Base-by-base conservation (phyloP, 2,329 filamentous ascomycete species). In the Aspergillus ustus region DNA sequence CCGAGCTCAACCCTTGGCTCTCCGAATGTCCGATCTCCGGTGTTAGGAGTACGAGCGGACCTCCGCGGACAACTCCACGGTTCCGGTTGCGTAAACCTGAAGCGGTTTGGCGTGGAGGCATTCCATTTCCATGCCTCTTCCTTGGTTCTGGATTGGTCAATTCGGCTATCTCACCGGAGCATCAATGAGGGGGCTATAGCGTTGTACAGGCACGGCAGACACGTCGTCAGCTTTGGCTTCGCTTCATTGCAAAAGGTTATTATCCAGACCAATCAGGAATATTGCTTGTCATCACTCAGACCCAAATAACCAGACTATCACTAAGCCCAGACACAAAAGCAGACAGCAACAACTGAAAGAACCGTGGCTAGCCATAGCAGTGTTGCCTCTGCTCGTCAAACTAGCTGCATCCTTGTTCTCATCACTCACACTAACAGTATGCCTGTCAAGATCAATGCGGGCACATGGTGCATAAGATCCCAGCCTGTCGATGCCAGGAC, bases 391-490 rank as follows among this genome's bases (percentile, higher is more conserved):
- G 37, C 34, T 46, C 8, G 7, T 17, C 13, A 43, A 11, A 13
- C 11, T 29, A 22, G 25, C 20, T 22, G 31, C 55, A 50, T 25
- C 17, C 17, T 43, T 51, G 9, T 34, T 31, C 13, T 37, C 55
- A 45, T 31, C 46, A 15, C 9, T n/a, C 11, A 11, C 44, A n/a
- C 25, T 43, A 46, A 46, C 60, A 7, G 17, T 40, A 19, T 40
- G 46, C 7, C 43, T n/a, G 9, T 64, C 60, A 13, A 57, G 8
- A 60, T 70, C 58, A 59, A 64, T 69, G 4, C 55, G 57, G n/a
- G 70, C 43, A 51, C 69, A 70, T 5, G 54, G 62, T 3, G 64
- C 68, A 7, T 64, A 15, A 70, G 61, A 7, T 63, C 46, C 50
- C 66, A 64, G 20, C 48, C 50, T 1, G 51, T 66, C n/a, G 61